Evolutionary conservation across 148 eudicot genomes (phyloP).

Genomic region (Nepenthes gracilis): DNA sequence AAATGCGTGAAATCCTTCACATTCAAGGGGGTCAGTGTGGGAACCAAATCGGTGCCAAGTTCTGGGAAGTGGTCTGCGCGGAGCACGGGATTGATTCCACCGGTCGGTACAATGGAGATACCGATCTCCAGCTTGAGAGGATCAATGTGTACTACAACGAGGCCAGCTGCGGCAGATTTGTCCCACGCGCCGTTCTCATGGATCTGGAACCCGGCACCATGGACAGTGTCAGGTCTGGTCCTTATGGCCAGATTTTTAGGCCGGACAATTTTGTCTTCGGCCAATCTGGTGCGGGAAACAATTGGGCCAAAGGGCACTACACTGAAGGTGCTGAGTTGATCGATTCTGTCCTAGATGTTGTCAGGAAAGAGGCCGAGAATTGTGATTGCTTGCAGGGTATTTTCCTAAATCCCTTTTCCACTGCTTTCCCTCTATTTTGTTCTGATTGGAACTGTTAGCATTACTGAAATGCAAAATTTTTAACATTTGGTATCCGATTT

Average conservation of each 20-base stretch:
- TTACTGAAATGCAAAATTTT: too few relatives aligned
- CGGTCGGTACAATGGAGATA: slow-evolving; percentile 49
- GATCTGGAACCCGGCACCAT: slow-evolving; percentile 74
- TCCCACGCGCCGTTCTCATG: slow-evolving; percentile 68
- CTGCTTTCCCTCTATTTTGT: neutral
- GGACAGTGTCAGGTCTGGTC: slow-evolving; percentile 58
- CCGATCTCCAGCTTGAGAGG: slow-evolving; percentile 46
- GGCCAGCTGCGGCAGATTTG: slow-evolving; percentile 51
- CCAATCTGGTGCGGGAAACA: slow-evolving; percentile 65
- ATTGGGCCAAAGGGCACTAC: slow-evolving; percentile 77
- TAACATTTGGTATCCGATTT: too few relatives aligned
- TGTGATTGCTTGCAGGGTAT: slow-evolving; percentile 62
- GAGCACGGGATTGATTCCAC: slow-evolving; percentile 62
- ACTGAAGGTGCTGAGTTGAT: slow-evolving; percentile 75
- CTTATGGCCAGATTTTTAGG: slow-evolving; percentile 56
- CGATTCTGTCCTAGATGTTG: slow-evolving; percentile 69
- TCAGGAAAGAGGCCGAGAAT: slow-evolving; percentile 59
- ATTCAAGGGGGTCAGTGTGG: slow-evolving; percentile 80
- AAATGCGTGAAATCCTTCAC: slow-evolving; percentile 72
- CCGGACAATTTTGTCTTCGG: slow-evolving; percentile 75
- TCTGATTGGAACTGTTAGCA: neutral
- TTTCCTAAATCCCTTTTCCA: neutral
- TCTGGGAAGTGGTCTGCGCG: slow-evolving; percentile 78
- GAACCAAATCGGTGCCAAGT: slow-evolving; percentile 72
- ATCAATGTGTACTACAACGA: slow-evolving; percentile 65